Evolutionary conservation across 352 stramenopile species (phyloP).

Genomic region (Globisporangium uncinulatum): DNA sequence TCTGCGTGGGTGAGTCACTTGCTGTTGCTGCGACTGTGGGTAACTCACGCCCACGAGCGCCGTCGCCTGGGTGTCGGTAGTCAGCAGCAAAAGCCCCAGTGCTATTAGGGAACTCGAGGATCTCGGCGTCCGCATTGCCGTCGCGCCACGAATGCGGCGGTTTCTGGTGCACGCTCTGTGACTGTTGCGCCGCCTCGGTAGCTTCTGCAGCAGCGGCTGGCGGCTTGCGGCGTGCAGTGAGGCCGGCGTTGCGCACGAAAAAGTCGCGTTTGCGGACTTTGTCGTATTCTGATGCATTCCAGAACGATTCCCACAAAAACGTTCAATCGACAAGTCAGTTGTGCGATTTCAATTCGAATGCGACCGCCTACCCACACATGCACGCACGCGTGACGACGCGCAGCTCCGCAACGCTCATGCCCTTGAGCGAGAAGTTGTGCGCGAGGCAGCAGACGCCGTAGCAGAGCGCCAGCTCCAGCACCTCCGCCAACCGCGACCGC

Average conservation of each 20-base stretch:
- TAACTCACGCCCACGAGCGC: not conserved
- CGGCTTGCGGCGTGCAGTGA: not conserved
- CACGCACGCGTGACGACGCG: conserved; percentile 42
- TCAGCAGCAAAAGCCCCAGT: not conserved
- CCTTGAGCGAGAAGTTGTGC: conserved; percentile 57
- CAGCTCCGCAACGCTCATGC: conserved; percentile 55
- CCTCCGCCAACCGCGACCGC: conserved; percentile 36
- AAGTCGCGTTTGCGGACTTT: conserved; percentile 43
- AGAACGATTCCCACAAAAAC: not conserved
- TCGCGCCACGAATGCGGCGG: conserved; percentile 64
- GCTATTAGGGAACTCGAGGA: not conserved
- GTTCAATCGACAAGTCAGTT: not conserved
- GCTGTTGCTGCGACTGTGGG: not conserved
- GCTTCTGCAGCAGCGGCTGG: not conserved
- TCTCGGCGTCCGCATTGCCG: conserved; percentile 30
- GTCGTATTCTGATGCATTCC: conserved; percentile 29
- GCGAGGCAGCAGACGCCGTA: conserved; percentile 68
- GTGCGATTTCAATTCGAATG: not conserved
- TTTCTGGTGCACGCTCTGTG: conserved; percentile 41
- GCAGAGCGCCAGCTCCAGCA: conserved; percentile 65
- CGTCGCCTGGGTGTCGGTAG: not conserved
- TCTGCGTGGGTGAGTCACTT: not conserved
- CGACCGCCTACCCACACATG: no score
- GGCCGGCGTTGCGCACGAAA: conserved; percentile 44
- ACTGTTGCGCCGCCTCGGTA: conserved; percentile 4